Conservation (phyloP, 2,329 filamentous ascomycete genomes). For the Neocucurbitaria cava region DNA sequence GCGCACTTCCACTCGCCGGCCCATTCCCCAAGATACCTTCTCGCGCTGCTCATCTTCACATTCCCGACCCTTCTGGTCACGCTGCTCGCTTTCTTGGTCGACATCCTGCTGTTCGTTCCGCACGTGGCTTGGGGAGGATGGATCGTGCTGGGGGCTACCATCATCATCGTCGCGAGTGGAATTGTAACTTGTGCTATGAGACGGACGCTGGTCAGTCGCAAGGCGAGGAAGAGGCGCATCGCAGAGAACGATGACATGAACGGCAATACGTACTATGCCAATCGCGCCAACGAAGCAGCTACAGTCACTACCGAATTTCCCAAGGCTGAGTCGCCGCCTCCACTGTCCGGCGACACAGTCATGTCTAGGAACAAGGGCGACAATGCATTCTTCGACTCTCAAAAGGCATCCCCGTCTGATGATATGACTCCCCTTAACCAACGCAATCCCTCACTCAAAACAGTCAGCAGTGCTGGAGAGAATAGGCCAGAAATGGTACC, state of each 20-base stretch:
- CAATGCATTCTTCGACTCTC: constrained; percentile 70
- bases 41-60: constrained; percentile 83
- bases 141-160: constrained; percentile 86
- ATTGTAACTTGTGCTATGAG: constrained; percentile 95
- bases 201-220: constrained; percentile 86
- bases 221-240: constrained; percentile 90
- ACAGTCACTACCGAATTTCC: constrained; percentile 50
- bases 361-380: constrained; percentile 60
- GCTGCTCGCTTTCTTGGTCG: constrained; percentile 87
- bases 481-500: constrained; percentile 49
- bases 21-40: constrained; percentile 87
- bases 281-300: constrained; percentile 47
- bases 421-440: constrained; percentile 75
- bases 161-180: constrained; percentile 80
- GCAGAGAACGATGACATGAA: constrained; percentile 97
- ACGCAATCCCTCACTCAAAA: constrained; percentile 66
- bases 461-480: constrained; percentile 55
- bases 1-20: constrained; percentile 88
- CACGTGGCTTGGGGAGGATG: constrained; percentile 95
- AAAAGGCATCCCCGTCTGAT: constrained; percentile 67
- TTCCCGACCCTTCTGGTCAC: constrained; percentile 84
- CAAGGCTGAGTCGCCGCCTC: constrained; percentile 62
- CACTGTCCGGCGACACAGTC: constrained; percentile 62
- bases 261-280: constrained; percentile 83
- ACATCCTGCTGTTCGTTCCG: constrained; percentile 92